Evolutionary conservation across 306 rosid genomes (phyloP).

Genomic region (Hippophae tibetana): DNA sequence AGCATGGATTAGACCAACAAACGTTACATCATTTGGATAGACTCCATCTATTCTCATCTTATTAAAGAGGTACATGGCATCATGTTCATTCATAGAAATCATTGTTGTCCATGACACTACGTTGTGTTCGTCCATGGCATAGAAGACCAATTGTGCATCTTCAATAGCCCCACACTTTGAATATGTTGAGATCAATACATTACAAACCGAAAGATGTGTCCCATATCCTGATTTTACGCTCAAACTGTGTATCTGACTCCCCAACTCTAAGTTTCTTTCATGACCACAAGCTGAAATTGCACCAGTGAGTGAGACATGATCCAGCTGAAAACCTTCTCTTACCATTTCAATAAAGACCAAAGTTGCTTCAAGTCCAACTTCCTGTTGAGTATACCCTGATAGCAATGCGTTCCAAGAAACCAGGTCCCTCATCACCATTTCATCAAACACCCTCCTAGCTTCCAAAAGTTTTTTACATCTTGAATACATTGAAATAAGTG

Average conservation of each 20-base stretch:
- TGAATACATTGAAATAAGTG: constrained; percentile 60
- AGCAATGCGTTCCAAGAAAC: constrained; percentile 77
- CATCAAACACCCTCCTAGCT: constrained; percentile 57
- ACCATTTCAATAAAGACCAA: constrained; percentile 49
- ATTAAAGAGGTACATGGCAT: constrained; percentile 48
- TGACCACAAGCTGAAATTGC: constrained; percentile 77
- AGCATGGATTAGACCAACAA: constrained; percentile 62
- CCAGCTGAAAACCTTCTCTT: constrained; percentile 48
- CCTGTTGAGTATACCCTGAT: constrained; percentile 68
- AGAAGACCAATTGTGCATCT: constrained; percentile 57
- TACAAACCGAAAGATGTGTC: constrained; percentile 48
- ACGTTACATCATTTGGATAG: constrained; percentile 72
- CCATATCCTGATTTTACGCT: constrained; percentile 50
- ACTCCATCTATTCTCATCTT: constrained; percentile 57
- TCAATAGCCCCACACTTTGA: constrained; percentile 42
- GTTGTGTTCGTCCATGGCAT: constrained; percentile 39
- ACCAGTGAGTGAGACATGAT: constrained; percentile 66
- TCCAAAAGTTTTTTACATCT: constrained; percentile 45
- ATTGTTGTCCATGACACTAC: constrained; percentile 84
- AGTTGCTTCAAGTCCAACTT: constrained; percentile 54
- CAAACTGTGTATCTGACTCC: constrained; percentile 63
- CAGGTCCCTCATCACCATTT: constrained; percentile 49
- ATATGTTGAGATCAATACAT: constrained; percentile 73
- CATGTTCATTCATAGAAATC: constrained; percentile 57
- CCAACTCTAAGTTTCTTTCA: constrained; percentile 44